These are phyloP conservation scores for Fusarium albosuccineum DNA, from an alignment of 2,329 filamentous ascomycete genomes.

Conservation along the genomic window DNA sequence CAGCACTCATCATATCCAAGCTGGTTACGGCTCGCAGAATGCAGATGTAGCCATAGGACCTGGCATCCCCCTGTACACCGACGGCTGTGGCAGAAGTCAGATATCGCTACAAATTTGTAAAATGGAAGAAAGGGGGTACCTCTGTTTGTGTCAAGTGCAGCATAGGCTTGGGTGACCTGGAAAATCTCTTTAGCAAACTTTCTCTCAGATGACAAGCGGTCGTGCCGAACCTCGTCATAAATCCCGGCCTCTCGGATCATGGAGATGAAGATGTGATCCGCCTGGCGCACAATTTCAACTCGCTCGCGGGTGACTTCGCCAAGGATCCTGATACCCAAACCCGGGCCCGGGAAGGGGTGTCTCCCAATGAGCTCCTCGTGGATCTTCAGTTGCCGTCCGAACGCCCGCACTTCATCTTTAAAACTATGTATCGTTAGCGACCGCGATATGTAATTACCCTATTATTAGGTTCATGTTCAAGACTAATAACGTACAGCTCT, in stretches of 20 bases:
- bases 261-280: constrained; percentile 82
- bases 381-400: constrained; percentile 12
- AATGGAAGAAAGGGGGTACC: constrained; percentile 5
- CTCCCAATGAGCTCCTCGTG: constrained; percentile 15
- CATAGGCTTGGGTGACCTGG: constrained; percentile 31
- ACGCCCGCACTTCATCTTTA: not conserved
- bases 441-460: constrained; percentile 10
- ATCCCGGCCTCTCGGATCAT: constrained; percentile 80
- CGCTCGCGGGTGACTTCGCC: constrained; percentile 86
- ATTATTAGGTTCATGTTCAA: constrained; percentile 1
- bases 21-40: constrained; percentile 50
- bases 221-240: constrained; percentile 62
- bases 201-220: not conserved
- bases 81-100: constrained; percentile 46
- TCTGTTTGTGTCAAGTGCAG: constrained; percentile 12
- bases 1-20: constrained; percentile 75
- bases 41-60: constrained; percentile 44
- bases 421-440: constrained; percentile 6
- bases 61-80: constrained; percentile 21
- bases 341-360: constrained; percentile 42
- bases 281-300: constrained; percentile 81
- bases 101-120: constrained; percentile 11
- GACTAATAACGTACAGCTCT: constrained; percentile 21
- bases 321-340: constrained; percentile 54
- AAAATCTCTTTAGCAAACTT: not conserved